Evolutionary conservation across 441 rosid genomes (phyloP).

Genomic region (Flueggea neowawraea): DNA sequence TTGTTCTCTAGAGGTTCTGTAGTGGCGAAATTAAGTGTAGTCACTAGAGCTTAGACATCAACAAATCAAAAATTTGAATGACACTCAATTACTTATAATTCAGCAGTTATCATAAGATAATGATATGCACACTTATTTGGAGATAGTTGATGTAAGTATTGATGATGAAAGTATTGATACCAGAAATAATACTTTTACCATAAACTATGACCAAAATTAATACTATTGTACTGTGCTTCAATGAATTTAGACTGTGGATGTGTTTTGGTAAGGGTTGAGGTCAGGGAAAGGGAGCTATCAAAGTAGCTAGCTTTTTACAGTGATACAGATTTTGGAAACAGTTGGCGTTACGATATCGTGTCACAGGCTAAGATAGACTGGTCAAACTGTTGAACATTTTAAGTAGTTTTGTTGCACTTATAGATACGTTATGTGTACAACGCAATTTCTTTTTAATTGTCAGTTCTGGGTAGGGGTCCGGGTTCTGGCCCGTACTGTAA

Average conservation of each 20-base stretch:
- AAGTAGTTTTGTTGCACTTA: constrained; percentile 3
- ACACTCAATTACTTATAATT: constrained; percentile 6
- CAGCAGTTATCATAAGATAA: background rate
- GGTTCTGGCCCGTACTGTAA: constrained; percentile 8
- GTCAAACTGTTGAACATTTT: constrained; percentile 21
- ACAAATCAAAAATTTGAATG: background rate
- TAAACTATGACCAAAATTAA: constrained; percentile 4
- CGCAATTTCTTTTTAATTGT: no score
- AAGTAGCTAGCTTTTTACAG: constrained; percentile 23
- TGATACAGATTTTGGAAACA: constrained; percentile 18
- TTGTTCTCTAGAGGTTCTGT: constrained; percentile 6
- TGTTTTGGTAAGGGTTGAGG: constrained; percentile 1
- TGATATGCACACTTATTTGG: no score
- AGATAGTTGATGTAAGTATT: no score
- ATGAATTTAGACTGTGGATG: background rate
- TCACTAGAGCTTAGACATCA: constrained; percentile 1
- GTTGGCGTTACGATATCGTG: constrained; percentile 14
- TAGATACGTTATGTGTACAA: no score
- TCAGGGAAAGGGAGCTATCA: constrained; percentile 20
- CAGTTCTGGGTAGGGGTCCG: constrained; percentile 18
- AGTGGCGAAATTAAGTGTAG: background rate
- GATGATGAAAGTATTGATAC: no score
- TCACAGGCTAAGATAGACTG: constrained; percentile 14
- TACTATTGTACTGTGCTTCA: constrained; percentile 2
- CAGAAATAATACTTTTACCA: no score